A percentile compares a stretch with the other conserved stretches of the same genome.
Evolutionary conservation across 176 grass and related monocot species (phyloP).

Genomic region (Elymus sibiricus): DNA sequence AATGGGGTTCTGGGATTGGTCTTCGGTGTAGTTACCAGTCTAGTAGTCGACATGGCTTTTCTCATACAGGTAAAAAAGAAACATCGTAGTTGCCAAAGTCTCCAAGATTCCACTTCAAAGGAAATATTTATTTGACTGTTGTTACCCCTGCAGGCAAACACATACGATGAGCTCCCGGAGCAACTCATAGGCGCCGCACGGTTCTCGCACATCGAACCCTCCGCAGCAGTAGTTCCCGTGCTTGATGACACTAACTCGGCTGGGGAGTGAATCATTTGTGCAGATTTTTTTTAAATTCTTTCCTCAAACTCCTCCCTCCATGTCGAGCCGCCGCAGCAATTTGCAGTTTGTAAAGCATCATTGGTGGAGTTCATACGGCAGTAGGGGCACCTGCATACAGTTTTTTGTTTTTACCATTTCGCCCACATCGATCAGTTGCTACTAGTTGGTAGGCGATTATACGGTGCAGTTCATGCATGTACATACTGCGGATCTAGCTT

Average conservation of each 20-base stretch:
- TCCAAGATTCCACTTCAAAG: background rate
- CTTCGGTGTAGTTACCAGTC: slow-evolving; percentile 78
- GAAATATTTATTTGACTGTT: background rate
- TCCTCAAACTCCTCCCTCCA: background rate
- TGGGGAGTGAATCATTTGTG: background rate
- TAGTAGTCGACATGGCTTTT: slow-evolving; percentile 96
- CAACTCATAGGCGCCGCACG: slow-evolving; percentile 76
- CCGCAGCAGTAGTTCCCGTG: slow-evolving; percentile 43
- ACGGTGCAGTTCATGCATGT: slow-evolving; percentile 16
- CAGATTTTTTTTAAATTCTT: slow-evolving; percentile 45
- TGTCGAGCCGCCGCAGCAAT: slow-evolving; percentile 17
- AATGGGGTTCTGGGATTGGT: slow-evolving; percentile 97
- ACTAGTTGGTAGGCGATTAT: background rate
- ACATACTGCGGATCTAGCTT: slow-evolving; percentile 18
- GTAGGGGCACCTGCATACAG: background rate
- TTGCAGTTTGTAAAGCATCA: slow-evolving; percentile 3
- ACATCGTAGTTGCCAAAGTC: background rate
- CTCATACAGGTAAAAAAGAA: slow-evolving; percentile 80
- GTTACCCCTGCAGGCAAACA: slow-evolving; percentile 61
- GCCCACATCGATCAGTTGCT: background rate
- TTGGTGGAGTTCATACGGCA: slow-evolving; percentile 1
- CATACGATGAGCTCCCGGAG: slow-evolving; percentile 79
- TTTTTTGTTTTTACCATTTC: background rate
- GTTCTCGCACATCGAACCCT: slow-evolving; percentile 70
- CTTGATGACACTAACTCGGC: slow-evolving; percentile 37